A percentile compares a stretch with the other conserved stretches of the same genome.
phyloP scores from a whole-genome alignment of 1,284 basidiomycete genomes.

The Boletus smithii region DNA sequence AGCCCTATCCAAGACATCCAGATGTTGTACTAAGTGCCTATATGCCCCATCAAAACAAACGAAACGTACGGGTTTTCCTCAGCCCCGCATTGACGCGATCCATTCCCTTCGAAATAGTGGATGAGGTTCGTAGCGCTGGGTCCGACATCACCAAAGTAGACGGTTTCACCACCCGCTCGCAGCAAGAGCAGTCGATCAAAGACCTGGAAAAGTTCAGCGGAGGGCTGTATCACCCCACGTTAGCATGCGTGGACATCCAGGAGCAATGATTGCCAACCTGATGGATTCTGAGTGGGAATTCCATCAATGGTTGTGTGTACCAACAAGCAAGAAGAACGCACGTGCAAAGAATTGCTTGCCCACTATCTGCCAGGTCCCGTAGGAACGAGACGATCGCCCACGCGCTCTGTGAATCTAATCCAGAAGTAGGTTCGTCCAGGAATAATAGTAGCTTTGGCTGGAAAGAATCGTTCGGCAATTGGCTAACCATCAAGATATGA shows the following conservation, averaged over 20 bases:
- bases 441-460: slow-evolving; percentile 8
- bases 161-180: slow-evolving; percentile 69
- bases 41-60: background rate
- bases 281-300: slow-evolving; percentile 17
- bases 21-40: background rate
- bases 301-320: background rate
- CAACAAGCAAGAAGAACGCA: slow-evolving; percentile 43
- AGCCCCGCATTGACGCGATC: slow-evolving; percentile 44
- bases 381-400: slow-evolving; percentile 84
- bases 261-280: slow-evolving; percentile 15
- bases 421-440: slow-evolving; percentile 56
- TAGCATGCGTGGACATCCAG: background rate
- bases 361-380: slow-evolving; percentile 76
- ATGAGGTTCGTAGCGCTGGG: slow-evolving; percentile 53
- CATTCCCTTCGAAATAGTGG: slow-evolving; percentile 66
- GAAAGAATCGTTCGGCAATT: background rate
- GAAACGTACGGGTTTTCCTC: slow-evolving; percentile 42
- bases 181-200: slow-evolving; percentile 64
- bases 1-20: slow-evolving; percentile 39
- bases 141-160: slow-evolving; percentile 78
- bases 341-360: slow-evolving; percentile 72
- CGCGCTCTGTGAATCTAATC: slow-evolving; percentile 85
- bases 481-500: background rate
- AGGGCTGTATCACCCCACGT: slow-evolving; percentile 52
- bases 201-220: slow-evolving; percentile 63